These are phyloP conservation scores for Pythium insidiosum DNA, from an alignment of 352 stramenopile species.

Conservation along the genomic window DNA sequence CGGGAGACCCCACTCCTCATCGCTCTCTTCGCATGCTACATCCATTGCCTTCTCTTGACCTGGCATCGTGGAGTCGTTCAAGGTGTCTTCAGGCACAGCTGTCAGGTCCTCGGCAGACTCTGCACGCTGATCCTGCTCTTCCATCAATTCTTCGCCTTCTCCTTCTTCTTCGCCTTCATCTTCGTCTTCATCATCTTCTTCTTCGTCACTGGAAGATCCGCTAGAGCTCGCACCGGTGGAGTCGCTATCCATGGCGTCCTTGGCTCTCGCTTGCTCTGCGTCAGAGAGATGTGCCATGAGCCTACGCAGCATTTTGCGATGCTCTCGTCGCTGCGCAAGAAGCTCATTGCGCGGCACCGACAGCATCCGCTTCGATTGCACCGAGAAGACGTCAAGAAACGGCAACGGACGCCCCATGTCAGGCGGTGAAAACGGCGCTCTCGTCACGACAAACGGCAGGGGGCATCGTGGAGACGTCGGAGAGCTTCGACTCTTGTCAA, in stretches of 20 bases:
- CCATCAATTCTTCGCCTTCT: not conserved
- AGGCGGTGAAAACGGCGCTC: conserved; percentile 9
- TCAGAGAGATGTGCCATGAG: not conserved
- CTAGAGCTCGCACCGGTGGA: not conserved
- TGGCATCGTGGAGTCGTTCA: not conserved
- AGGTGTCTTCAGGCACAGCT: not conserved
- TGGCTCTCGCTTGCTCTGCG: too few species aligned
- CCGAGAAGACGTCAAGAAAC: conserved; percentile 54
- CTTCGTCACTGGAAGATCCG: not conserved
- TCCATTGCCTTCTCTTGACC: too few species aligned
- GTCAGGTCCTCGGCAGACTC: too few species aligned
- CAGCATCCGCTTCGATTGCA: conserved; percentile 52
- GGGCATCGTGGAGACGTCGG: too few species aligned
- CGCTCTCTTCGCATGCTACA: not conserved
- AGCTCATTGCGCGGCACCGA: conserved; percentile 25
- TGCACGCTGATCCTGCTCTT: not conserved
- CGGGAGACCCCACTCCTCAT: conserved; percentile 12
- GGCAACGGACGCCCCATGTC: conserved; percentile 21
- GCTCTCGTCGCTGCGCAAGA: conserved; percentile 8
- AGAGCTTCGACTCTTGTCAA: too few species aligned
- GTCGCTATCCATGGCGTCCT: too few species aligned
- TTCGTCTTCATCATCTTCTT: conserved; percentile 1
- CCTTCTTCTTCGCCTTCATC: not conserved
- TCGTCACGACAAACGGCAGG: too few species aligned
- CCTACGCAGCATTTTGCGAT: not conserved